phyloP scores from a whole-genome alignment of 768 basidiomycete genomes.

The Chalciporus sphaerocephalus region DNA sequence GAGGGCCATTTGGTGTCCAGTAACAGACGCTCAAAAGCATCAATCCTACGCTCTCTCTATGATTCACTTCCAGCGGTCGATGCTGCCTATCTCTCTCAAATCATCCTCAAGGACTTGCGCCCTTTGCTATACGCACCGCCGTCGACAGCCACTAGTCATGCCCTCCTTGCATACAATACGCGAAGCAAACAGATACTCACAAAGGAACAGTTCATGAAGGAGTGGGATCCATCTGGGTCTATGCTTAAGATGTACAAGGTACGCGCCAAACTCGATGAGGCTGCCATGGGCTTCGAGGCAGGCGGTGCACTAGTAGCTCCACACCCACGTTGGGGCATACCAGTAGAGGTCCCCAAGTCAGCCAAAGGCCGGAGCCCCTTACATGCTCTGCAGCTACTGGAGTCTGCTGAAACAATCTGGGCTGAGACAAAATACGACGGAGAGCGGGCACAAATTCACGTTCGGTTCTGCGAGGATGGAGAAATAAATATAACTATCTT shows the following conservation, averaged over 20 bases:
- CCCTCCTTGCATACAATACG: slow-evolving; percentile 54
- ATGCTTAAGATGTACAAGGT: slow-evolving; percentile 53
- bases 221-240: slow-evolving; percentile 60
- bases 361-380: slow-evolving; percentile 62
- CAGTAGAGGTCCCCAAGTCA: slow-evolving; percentile 80
- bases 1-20: slow-evolving; percentile 28
- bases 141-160: slow-evolving; percentile 39
- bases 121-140: slow-evolving; percentile 72
- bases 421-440: slow-evolving; percentile 95
- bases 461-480: slow-evolving; percentile 42
- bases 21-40: slow-evolving; percentile 28
- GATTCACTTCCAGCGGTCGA: slow-evolving; percentile 56
- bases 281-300: slow-evolving; percentile 43
- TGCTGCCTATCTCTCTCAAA: slow-evolving; percentile 71
- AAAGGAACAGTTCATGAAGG: slow-evolving; percentile 59
- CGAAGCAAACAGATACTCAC: slow-evolving; percentile 53
- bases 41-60: slow-evolving; percentile 56
- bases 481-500: slow-evolving; percentile 64
- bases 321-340: slow-evolving; percentile 51
- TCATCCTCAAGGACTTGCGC: slow-evolving; percentile 82
- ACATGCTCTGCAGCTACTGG: slow-evolving; percentile 46
- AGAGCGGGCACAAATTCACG: slow-evolving; percentile 90
- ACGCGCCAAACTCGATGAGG: slow-evolving; percentile 56
- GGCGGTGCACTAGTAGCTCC: slow-evolving; percentile 20
- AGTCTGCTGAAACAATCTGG: slow-evolving; percentile 45